Evolutionary conservation across 352 stramenopile species (phyloP).

Genomic region (Pythium folliculosum): DNA sequence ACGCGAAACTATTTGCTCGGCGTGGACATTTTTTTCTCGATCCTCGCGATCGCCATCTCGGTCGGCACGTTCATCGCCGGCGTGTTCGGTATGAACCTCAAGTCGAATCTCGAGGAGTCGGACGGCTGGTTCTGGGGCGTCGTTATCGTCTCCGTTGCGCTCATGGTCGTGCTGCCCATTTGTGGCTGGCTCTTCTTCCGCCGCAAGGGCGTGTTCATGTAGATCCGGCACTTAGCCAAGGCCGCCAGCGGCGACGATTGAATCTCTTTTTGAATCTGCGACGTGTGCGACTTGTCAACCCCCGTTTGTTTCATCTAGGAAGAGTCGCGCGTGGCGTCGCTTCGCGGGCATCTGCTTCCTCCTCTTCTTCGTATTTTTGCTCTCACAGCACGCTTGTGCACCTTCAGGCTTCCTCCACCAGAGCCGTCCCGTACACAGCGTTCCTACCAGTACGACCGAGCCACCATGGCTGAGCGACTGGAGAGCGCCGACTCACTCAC

Average conservation of each 20-base stretch:
- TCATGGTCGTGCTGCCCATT: slow-evolving; percentile 49
- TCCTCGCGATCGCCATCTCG: slow-evolving; percentile 61
- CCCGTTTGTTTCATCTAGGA: slow-evolving; percentile 63
- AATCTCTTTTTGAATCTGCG: slow-evolving; percentile 10
- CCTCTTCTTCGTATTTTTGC: background rate
- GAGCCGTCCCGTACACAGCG: no score
- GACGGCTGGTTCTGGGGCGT: slow-evolving; percentile 69
- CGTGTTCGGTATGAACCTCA: slow-evolving; percentile 78
- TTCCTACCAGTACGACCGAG: background rate
- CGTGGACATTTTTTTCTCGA: slow-evolving; percentile 74
- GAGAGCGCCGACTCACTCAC: slow-evolving; percentile 44
- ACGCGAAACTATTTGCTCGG: slow-evolving; percentile 79
- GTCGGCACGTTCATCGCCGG: slow-evolving; percentile 65
- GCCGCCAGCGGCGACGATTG: background rate
- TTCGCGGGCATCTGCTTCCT: background rate
- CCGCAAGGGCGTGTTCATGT: slow-evolving; percentile 50
- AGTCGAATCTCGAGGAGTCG: slow-evolving; percentile 44
- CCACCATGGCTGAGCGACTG: slow-evolving; percentile 49
- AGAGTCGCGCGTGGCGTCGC: slow-evolving; percentile 47
- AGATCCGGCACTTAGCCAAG: background rate
- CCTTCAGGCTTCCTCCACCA: no score
- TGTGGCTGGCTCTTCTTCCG: slow-evolving; percentile 61
- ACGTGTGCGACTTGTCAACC: slow-evolving; percentile 15
- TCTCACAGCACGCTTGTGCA: background rate
- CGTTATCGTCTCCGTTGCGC: slow-evolving; percentile 37